These are phyloP conservation scores for Forsythia viridissima DNA, from an alignment of 257 asterid species.

Conservation along the genomic window DNA sequence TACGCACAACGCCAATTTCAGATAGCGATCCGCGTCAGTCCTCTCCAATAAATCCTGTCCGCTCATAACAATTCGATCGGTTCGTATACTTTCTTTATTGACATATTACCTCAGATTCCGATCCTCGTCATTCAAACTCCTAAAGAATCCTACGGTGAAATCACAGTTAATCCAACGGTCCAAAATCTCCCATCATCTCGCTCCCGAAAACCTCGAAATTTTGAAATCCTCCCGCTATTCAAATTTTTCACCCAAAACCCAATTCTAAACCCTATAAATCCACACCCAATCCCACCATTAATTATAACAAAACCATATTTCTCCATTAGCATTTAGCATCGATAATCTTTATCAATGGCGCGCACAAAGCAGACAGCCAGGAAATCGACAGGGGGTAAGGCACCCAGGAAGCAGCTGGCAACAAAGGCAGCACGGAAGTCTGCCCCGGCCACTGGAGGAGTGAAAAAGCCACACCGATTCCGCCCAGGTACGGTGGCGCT, in stretches of 20 bases:
- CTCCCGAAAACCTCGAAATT: background rate
- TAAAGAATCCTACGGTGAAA: background rate
- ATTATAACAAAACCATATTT: background rate
- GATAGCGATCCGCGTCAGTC: background rate
- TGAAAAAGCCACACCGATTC: background rate
- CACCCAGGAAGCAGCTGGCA: slow-evolving; percentile 5
- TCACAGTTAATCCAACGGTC: background rate
- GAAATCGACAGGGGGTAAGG: background rate
- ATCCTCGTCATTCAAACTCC: background rate
- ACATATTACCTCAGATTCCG: background rate
- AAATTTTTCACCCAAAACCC: background rate
- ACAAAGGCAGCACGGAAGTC: slow-evolving; percentile 2
- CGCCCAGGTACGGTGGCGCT: background rate
- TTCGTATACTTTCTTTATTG: background rate
- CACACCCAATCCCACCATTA: background rate
- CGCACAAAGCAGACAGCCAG: background rate
- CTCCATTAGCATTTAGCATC: background rate
- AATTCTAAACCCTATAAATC: background rate
- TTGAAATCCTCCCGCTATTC: background rate
- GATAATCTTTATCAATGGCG: background rate
- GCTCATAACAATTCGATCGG: background rate
- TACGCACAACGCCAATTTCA: background rate
- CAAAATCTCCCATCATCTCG: background rate
- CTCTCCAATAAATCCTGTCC: background rate
- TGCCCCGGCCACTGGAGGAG: slow-evolving; percentile 1